A percentile compares a stretch with the other conserved stretches of the same genome.
phyloP scores from a whole-genome alignment of 1,139 yeast genomes.

The Lodderomyces elongisporus region DNA sequence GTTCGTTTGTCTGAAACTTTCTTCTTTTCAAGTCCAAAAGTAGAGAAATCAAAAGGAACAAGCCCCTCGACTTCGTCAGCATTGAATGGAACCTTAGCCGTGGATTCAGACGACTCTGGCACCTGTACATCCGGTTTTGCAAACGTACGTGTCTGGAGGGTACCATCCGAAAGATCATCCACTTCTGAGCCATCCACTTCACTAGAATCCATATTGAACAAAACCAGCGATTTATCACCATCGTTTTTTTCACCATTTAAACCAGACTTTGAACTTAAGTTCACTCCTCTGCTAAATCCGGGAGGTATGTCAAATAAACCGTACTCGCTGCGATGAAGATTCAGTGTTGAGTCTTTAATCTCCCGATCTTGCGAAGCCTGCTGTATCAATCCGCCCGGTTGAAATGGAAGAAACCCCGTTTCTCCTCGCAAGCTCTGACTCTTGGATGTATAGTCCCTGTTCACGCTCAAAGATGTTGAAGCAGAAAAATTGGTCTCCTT shows the following conservation, averaged over 20 bases:
- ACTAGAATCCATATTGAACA: constrained; percentile 18
- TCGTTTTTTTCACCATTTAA: constrained; percentile 8
- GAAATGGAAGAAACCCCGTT: constrained; percentile 78
- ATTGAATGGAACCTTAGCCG: constrained; percentile 21
- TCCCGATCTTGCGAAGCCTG: constrained; percentile 20
- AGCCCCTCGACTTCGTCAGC: constrained; percentile 62
- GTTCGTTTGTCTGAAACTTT: constrained; percentile 41
- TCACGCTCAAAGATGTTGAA: constrained; percentile 67
- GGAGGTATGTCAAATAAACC: constrained; percentile 84
- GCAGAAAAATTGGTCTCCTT: constrained; percentile 44
- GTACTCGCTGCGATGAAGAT: constrained; percentile 60
- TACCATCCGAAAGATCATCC: neutral
- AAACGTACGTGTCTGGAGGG: no score
- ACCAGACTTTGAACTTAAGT: constrained; percentile 17
- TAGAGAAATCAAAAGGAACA: constrained; percentile 57
- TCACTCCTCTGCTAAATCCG: constrained; percentile 72
- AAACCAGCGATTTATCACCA: neutral
- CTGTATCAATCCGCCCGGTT: constrained; percentile 79
- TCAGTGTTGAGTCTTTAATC: constrained; percentile 28
- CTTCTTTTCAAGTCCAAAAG: constrained; percentile 25
- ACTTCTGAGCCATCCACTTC: constrained; percentile 8
- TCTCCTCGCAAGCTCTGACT: constrained; percentile 64
- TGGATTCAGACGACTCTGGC: neutral
- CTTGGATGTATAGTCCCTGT: constrained; percentile 61
- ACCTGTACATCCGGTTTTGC: constrained; percentile 7